Evolutionary conservation across 2,329 filamentous ascomycete genomes (phyloP), one percentile per base, ranked within the genome.

Genomic region (Alternaria solani): DNA sequence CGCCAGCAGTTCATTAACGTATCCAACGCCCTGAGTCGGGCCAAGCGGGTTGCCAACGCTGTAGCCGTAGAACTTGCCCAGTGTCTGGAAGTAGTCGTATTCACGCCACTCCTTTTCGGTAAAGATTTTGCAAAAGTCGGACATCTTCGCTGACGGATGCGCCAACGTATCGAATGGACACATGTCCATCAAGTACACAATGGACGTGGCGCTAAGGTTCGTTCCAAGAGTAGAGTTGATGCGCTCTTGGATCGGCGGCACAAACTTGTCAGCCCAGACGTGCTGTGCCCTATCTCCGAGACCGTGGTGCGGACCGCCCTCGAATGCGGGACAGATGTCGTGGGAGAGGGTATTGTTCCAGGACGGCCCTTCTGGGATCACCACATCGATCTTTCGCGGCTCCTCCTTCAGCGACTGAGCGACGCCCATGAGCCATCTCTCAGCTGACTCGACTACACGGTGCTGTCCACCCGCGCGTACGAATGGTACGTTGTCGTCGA

Each of bases 21-120:
- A 97, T 2, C 94, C 94, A 2, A 95, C 90, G 1, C 94, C 94
- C 78, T 96, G 93, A 0, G 92, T 93, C 6, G 93, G 86, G 0
- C 91, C 94, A 7, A 97, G 84, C 0, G 88, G 86, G 73, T 93
- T 93, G 14, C 93, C 93, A 28, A 86, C 85, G 11, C 90, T 88
- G 77, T 89, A 94, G 55, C 89, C 89, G 78, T 97, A 97, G 84
- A 89, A 97, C 75, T 97, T 97, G 65, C 88, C 88, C 8, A 97
- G 80, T 0, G 89, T 87, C 75, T 92, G 86, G 76, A 89, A 90
- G 81, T 97, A 96, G 77, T 93, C 89, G 78, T 96, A 97, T 60
- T 86, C 81, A 36, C 81, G 80, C 91, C 92, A 97, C 78, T 96
- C 93, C 1, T 85, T 77, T 14, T 83, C 75, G 0, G 86, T 89